Evolutionary conservation across 305 asterid genomes (phyloP), one percentile per base, ranked within the genome.

Genomic region (Fraxinus floribunda): DNA sequence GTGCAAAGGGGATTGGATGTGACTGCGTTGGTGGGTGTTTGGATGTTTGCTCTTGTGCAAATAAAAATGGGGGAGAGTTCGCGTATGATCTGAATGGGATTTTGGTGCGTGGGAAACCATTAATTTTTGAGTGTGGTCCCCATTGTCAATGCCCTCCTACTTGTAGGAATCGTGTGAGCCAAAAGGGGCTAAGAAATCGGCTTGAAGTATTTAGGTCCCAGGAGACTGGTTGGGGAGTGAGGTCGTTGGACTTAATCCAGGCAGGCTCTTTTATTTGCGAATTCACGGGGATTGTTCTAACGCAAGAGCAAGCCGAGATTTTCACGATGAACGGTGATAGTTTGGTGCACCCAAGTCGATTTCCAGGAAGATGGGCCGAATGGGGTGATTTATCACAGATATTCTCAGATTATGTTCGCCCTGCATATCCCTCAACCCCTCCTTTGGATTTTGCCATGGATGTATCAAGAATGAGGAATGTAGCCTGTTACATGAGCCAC

Each of bases 191-290:
- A 68, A 88, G 82, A 82, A 82, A 89, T 75, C 83, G 89, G 68
- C 84, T 89, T 68, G 92, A 89, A 78, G 88, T 89, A 75, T 89
- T 89, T 57, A 89, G 92, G 66, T 89, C 92, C 7, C 84, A 82
- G 62, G 92, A 88, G 83, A 89, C 92, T 44, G 91, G 91, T 72
- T 89, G 92, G 92, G 92, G 92, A 70, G 92, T 89, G 79, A 85
- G 92, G 83, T 89, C 92, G 7, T 78, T 89, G 77, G 92, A 89
- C 80, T 84, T 89, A 85, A 89, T 89, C 70, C 91, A 85, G 78
- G 92, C 92, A 29, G 92, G 92, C 24, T 79, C 90, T 26, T 89
- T 89, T 88, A 85, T 89, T 57, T 89, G 91, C 55, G 92, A 89
- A 82, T 89, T 81, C 74, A 77, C 92, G 0, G 92, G 92, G 36